These are phyloP conservation scores for Linnemannia zychae DNA, from an alignment of 192 early-diverging fungal species.

Conservation along the genomic window DNA sequence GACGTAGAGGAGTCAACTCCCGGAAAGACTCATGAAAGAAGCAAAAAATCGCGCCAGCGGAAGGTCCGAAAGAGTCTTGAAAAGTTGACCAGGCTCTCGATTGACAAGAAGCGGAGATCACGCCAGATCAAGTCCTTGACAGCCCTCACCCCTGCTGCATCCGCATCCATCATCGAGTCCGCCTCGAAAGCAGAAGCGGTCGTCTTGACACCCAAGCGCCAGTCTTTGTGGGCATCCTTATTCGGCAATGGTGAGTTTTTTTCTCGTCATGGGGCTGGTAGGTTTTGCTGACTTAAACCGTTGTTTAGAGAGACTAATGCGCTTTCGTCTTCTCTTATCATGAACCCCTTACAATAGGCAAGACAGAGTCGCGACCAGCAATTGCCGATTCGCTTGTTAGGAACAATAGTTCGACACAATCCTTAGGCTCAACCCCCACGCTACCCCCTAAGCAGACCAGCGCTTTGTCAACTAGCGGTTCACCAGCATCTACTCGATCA, in stretches of 20 bases:
- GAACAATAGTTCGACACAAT: conserved; percentile 33
- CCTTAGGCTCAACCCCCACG: conserved; percentile 3
- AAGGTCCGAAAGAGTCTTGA: conserved; percentile 50
- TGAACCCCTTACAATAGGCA: conserved; percentile 2
- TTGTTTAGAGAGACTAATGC: neutral
- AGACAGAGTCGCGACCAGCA: conserved; percentile 13
- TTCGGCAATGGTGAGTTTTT: conserved; percentile 40
- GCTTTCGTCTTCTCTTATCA: neutral
- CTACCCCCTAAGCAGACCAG: neutral
- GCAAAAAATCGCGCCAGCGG: conserved; percentile 12
- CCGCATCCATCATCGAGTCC: neutral
- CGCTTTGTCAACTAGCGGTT: neutral
- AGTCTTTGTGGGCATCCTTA: conserved; percentile 48
- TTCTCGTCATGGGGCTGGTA: neutral
- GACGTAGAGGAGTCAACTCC: conserved; percentile 16
- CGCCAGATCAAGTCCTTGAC: conserved; percentile 44
- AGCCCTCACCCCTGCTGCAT: neutral
- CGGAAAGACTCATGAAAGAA: conserved; percentile 16
- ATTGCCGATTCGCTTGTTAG: conserved; percentile 31
- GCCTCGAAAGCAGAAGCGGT: neutral
- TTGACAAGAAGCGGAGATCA: conserved; percentile 38
- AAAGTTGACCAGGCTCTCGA: conserved; percentile 31
- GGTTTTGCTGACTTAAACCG: neutral
- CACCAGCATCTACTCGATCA: conserved; percentile 20
- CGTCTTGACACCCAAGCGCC: conserved; percentile 31